Percentiles rank a stretch among this genome's conserved stretches.
Evolutionary conservation across 768 basidiomycete genomes (phyloP).

Genomic region (Hygrophoropsis aurantiaca): DNA sequence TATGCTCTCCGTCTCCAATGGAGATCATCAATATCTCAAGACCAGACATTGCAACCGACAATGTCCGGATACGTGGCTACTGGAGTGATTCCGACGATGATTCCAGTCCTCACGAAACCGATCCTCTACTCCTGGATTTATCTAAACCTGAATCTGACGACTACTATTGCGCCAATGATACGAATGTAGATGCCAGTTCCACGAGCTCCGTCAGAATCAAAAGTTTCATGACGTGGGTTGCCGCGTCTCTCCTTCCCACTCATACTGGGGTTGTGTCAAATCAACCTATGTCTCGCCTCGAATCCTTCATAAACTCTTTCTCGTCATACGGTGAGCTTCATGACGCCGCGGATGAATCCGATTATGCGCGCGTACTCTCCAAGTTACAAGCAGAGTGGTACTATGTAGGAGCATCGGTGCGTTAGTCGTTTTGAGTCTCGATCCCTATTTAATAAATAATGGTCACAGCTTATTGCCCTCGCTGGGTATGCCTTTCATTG

Average conservation of each 20-base stretch:
- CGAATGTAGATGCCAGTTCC: background rate
- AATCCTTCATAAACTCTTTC: slow-evolving; percentile 47
- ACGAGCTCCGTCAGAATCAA: background rate
- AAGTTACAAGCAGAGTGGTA: slow-evolving; percentile 64
- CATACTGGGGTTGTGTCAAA: slow-evolving; percentile 42
- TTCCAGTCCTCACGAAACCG: slow-evolving; percentile 4
- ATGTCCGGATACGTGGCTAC: slow-evolving; percentile 16
- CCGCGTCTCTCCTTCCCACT: slow-evolving; percentile 38
- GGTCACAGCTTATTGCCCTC: slow-evolving; percentile 56
- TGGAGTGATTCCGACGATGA: slow-evolving; percentile 19
- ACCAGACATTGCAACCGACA: too few species aligned
- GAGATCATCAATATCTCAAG: too few species aligned
- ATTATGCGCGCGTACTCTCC: slow-evolving; percentile 49
- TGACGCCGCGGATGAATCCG: slow-evolving; percentile 42
- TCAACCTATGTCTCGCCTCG: slow-evolving; percentile 26
- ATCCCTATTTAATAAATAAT: background rate
- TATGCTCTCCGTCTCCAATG: too few species aligned
- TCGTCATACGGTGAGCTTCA: slow-evolving; percentile 59
- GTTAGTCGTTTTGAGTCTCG: slow-evolving; percentile 16
- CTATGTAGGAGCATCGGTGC: slow-evolving; percentile 59
- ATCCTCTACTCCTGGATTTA: slow-evolving; percentile 20
- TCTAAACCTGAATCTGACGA: slow-evolving; percentile 16
- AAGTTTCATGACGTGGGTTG: slow-evolving; percentile 28
- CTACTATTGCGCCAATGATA: background rate
- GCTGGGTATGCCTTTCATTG: slow-evolving; percentile 44